These are phyloP conservation scores for Ophiosphaerella korrae DNA, from an alignment of 2,329 filamentous ascomycete genomes.

Conservation along the genomic window DNA sequence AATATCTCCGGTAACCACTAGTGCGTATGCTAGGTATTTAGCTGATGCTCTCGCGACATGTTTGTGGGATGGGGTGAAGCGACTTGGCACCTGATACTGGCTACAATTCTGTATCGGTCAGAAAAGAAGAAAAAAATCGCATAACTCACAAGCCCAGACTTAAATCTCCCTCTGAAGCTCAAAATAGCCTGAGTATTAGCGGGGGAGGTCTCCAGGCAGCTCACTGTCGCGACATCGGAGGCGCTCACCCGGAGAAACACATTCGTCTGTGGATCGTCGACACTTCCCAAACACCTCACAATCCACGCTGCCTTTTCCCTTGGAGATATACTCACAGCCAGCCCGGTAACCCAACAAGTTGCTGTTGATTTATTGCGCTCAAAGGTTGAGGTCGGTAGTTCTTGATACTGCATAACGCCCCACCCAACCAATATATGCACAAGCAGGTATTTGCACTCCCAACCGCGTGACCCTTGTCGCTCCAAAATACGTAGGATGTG, in stretches of 20 bases:
- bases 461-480: no score
- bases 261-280: constrained; percentile 2
- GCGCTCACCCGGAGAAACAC: constrained; percentile 1
- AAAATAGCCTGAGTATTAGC: no score
- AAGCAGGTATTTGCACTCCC: no score
- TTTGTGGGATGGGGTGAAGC: no score
- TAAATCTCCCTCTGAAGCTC: not conserved
- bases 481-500: no score
- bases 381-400: no score
- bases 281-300: not conserved
- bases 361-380: no score
- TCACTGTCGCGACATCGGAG: constrained; percentile 4
- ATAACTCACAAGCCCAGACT: not conserved
- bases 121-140: no score
- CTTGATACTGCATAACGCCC: no score
- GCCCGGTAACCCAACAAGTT: not conserved
- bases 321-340: not conserved
- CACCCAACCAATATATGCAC: no score
- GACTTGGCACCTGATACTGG: no score
- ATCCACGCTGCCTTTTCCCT: not conserved
- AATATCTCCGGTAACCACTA: constrained; percentile 7
- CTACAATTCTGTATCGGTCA: not conserved
- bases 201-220: no score
- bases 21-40: not conserved
- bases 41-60: not conserved